These are phyloP conservation scores for Ceratorhiza oryzae-sativae DNA, from an alignment of 1,284 basidiomycete genomes.

Conservation along the genomic window DNA sequence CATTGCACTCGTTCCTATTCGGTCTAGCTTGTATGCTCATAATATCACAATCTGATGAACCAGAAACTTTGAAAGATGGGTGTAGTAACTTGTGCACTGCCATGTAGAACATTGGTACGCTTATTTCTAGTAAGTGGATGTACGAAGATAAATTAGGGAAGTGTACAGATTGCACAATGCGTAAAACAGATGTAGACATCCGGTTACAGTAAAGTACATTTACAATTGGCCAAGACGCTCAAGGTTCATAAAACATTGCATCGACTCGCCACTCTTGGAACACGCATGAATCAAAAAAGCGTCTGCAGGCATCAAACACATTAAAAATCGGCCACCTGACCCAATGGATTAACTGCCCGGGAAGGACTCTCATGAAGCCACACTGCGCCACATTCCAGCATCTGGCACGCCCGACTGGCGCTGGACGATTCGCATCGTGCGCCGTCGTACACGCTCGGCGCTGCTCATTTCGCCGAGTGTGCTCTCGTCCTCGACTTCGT, in stretches of 20 bases:
- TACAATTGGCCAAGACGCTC: conserved; percentile 25
- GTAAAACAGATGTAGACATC: conserved; percentile 31
- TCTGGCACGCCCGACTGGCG: conserved; percentile 36
- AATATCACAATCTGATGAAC: conserved; percentile 24
- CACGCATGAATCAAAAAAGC: conserved; percentile 9
- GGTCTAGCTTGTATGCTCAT: conserved; percentile 4
- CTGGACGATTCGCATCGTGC: conserved; percentile 33
- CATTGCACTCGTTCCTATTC: not conserved
- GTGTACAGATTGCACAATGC: conserved; percentile 37
- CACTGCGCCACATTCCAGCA: conserved; percentile 38
- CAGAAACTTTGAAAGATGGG: not conserved
- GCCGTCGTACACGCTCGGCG: conserved; percentile 31
- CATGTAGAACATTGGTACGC: not conserved
- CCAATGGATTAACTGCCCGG: not conserved
- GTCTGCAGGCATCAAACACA: not conserved
- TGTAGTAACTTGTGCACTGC: not conserved
- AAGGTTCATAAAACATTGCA: conserved; percentile 36
- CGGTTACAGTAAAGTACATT: conserved; percentile 39
- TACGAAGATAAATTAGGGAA: conserved; percentile 33
- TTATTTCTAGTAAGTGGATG: conserved; percentile 15
- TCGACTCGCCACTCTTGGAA: conserved; percentile 7
- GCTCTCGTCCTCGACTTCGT: conserved; percentile 13
- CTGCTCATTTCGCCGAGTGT: conserved; percentile 20
- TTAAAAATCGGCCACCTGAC: not conserved
- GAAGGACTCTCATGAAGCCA: conserved; percentile 29